Evolutionary conservation across 371 early-diverging fungal genomes (phyloP).

Genomic region (Zychaea mexicana): DNA sequence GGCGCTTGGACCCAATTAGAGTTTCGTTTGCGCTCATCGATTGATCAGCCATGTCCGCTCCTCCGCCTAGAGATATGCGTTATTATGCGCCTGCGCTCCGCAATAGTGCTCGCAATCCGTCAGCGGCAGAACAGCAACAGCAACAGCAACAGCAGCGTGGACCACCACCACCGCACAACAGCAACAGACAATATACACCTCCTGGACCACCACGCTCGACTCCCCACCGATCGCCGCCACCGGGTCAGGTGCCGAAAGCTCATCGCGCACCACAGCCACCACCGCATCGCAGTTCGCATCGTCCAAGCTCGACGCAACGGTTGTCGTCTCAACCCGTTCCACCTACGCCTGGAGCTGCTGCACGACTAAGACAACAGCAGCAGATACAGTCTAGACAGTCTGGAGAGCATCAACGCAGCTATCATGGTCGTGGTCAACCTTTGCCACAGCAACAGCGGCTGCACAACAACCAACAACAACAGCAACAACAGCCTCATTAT

Average conservation of each 20-base stretch:
- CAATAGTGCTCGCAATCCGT: conserved; percentile 5
- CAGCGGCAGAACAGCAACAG: not conserved
- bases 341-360: not conserved
- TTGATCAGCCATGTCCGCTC: not conserved
- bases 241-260: not conserved
- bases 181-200: not conserved
- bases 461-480: conserved; percentile 6
- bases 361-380: not conserved
- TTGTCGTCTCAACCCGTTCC: not conserved
- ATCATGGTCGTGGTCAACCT: not conserved
- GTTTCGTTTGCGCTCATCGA: not conserved
- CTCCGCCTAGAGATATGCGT: not conserved
- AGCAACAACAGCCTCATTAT: conserved; percentile 3
- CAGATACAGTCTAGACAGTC: not conserved
- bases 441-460: not conserved
- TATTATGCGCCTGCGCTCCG: conserved; percentile 11
- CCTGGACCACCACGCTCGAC: not conserved
- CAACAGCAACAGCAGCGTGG: too few relatives aligned
- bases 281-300: not conserved
- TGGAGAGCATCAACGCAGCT: not conserved
- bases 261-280: not conserved
- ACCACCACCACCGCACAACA: not conserved
- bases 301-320: not conserved
- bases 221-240: not conserved
- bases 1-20: too few relatives aligned